These are phyloP conservation scores for Naganishia randhawae DNA, from an alignment of 768 basidiomycete species.

Conservation along the genomic window DNA sequence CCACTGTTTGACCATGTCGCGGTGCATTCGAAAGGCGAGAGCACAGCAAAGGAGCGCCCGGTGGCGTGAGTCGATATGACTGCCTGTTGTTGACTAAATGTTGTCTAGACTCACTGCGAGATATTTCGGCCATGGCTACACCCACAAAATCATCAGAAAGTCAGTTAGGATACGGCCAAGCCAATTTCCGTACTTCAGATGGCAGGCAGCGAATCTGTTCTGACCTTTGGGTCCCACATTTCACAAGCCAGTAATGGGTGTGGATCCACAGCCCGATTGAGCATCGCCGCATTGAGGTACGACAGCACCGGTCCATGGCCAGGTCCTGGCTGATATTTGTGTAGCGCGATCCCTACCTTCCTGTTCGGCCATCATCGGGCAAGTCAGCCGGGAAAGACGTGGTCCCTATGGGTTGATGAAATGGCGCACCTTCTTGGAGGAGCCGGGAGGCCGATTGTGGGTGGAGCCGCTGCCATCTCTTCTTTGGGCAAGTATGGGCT, in stretches of 20 bases:
- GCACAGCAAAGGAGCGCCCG: background rate
- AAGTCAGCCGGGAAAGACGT: background rate
- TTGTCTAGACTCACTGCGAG: slow-evolving; percentile 22
- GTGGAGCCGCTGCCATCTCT: slow-evolving; percentile 17
- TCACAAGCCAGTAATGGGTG: slow-evolving; percentile 42
- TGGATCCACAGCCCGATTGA: slow-evolving; percentile 32
- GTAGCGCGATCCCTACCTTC: background rate
- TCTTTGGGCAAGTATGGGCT: background rate
- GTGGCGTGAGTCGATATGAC: background rate
- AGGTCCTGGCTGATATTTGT: slow-evolving; percentile 31
- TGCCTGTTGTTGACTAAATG: background rate
- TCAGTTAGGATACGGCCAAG: background rate
- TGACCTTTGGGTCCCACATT: slow-evolving; percentile 43
- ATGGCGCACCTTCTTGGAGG: background rate
- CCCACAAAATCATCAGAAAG: background rate
- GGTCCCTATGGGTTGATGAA: no score
- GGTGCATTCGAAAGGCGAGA: background rate
- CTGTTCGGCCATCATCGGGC: background rate
- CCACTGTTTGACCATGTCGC: slow-evolving; percentile 18
- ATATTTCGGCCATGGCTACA: slow-evolving; percentile 34
- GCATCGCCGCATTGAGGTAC: slow-evolving; percentile 39
- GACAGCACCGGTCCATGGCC: slow-evolving; percentile 34
- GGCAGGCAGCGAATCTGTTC: background rate
- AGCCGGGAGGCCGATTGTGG: slow-evolving; percentile 16
- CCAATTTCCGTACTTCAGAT: background rate